Percentiles rank a stretch among this genome's conserved stretches.
Conservation (phyloP, 768 basidiomycete species). For the Agrocybe praecox region DNA sequence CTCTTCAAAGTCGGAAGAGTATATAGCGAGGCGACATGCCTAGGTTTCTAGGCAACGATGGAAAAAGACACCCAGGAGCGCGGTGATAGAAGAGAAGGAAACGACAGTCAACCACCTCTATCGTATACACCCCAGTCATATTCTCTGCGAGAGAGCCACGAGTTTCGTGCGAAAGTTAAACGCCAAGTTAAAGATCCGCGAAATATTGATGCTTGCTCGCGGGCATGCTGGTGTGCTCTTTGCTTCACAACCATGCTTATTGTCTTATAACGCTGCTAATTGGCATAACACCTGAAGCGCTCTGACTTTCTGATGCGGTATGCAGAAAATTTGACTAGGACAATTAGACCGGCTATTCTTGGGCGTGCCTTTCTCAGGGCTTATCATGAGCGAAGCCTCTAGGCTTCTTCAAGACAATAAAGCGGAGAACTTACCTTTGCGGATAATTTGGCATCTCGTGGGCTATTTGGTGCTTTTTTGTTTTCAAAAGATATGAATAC, state of each 20-base stretch:
- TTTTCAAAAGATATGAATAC: background rate
- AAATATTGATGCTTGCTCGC: too few relatives aligned
- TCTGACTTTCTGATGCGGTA: background rate
- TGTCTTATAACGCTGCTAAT: background rate
- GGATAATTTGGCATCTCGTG: background rate
- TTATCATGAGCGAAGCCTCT: background rate
- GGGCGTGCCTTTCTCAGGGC: background rate
- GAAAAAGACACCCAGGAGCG: too few relatives aligned
- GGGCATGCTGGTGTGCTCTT: background rate
- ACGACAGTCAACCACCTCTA: too few relatives aligned
- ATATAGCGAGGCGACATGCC: too few relatives aligned
- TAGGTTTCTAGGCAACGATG: too few relatives aligned
- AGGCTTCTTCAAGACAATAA: background rate
- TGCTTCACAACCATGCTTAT: background rate
- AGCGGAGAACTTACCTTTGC: background rate
- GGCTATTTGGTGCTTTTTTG: background rate
- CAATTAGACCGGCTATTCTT: background rate
- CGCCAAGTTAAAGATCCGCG: too few relatives aligned
- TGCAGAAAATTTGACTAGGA: background rate
- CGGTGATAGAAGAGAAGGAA: too few relatives aligned
- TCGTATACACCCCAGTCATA: too few relatives aligned
- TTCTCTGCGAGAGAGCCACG: too few relatives aligned
- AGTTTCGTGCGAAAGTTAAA: too few relatives aligned
- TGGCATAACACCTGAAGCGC: background rate
- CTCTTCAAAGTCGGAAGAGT: too few relatives aligned